These are phyloP conservation scores for Ophiobolus disseminans DNA, from an alignment of 2,329 filamentous ascomycete species.

Conservation along the genomic window DNA sequence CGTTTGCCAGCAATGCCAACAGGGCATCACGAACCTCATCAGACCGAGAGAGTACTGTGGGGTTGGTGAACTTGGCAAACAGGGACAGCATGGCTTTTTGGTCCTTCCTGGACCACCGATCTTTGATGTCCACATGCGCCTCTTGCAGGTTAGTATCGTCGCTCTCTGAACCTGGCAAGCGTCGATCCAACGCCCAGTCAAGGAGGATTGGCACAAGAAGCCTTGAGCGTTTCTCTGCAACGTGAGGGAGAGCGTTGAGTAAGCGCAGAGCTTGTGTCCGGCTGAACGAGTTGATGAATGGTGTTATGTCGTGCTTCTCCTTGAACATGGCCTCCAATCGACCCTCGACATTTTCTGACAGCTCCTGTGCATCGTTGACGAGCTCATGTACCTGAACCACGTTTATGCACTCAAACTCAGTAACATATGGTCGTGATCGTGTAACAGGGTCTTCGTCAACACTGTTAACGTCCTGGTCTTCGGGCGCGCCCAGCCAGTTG, in stretches of 20 bases:
- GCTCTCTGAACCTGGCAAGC: slow-evolving; percentile 8
- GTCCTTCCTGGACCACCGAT: slow-evolving; percentile 76
- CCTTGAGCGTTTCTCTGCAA: slow-evolving; percentile 87
- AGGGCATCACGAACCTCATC: slow-evolving; percentile 78
- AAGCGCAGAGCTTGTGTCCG: slow-evolving; percentile 82
- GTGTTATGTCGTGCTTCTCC: slow-evolving; percentile 64
- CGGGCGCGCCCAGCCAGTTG: slow-evolving; percentile 67
- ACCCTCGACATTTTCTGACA: slow-evolving; percentile 45
- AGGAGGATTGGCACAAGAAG: slow-evolving; percentile 85
- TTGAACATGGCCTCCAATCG: slow-evolving; percentile 71
- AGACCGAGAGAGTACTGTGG: slow-evolving; percentile 79
- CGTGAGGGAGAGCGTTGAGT: slow-evolving; percentile 72
- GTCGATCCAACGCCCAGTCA: slow-evolving; percentile 66
- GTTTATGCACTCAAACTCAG: slow-evolving; percentile 87
- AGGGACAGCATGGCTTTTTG: slow-evolving; percentile 82
- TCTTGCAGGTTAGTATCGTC: slow-evolving; percentile 3
- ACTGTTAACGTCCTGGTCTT: slow-evolving; percentile 13
- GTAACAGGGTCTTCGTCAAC: slow-evolving; percentile 10
- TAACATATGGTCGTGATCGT: slow-evolving; percentile 54
- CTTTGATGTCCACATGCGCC: slow-evolving; percentile 20
- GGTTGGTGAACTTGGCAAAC: slow-evolving; percentile 86
- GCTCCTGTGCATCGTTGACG: slow-evolving; percentile 20
- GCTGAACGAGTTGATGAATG: slow-evolving; percentile 62
- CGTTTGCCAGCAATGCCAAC: slow-evolving; percentile 79
- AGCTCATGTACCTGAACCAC: slow-evolving; percentile 59